Evolutionary conservation across 768 basidiomycete genomes (phyloP), one percentile per base, ranked within the genome.

Genomic region (Collybiopsis confluens): DNA sequence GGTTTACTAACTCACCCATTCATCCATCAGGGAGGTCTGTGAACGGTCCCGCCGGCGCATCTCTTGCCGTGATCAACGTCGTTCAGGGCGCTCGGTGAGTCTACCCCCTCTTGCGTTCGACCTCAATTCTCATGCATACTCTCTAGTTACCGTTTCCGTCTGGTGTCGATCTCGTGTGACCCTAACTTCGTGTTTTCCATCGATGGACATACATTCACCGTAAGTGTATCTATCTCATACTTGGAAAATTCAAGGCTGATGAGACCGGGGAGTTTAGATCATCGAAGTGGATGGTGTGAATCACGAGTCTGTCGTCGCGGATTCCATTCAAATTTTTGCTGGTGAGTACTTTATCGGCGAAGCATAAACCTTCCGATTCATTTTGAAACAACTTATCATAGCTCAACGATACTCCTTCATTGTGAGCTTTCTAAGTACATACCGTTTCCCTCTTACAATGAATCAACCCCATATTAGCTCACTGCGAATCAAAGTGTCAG

Each of bases 101-200:
- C 15, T 42, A 18, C 7, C 3, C 27, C 11, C 3, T 5, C 6
- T 18, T 16, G 11, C 9, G 30, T 4, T 23, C 37, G 10, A 35
- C 8, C 37, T 8, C 21, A 38, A 24, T 9, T 43, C 41, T 54
- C n/a, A 47, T 20, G 6, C n/a, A n/a, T 64, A 21, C 60, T 64
- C 8, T 61, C 16, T 40, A 58, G 69, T 21, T 70, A 70, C 35
- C 66, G 70, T 18, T 59, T 71, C 54, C 69, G 70, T 26, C 41
- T 71, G 41, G 46, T 70, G 3, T 56, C 35, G 40, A 64, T 68
- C 44, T 55, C 65, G 7, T 70, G 69, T 41, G 55, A 63, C 45
- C 58, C 65, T 3, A 54, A 58, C 35, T 70, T 63, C 54, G 1
- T 27, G 1, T 68, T 70, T 49, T 67, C 63, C 40, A 60, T 70